A percentile compares a stretch with the other conserved stretches of the same genome.
These are phyloP conservation scores for Suillus decipiens DNA, from an alignment of 768 basidiomycete genomes.

Conservation along the genomic window DNA sequence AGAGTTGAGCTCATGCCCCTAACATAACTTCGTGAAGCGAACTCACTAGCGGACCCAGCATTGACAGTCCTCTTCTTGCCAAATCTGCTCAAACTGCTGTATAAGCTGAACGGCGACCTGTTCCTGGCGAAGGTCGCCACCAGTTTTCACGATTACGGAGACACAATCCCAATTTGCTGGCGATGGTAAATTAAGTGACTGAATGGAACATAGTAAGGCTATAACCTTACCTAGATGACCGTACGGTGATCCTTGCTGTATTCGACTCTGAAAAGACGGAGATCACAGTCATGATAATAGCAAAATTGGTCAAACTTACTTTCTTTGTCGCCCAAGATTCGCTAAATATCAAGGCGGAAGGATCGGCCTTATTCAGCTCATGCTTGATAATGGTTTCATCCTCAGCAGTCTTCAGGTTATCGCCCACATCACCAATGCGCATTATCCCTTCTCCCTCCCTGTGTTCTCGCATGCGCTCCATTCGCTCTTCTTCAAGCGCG, in stretches of 20 bases:
- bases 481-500: slow-evolving; percentile 92
- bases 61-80: slow-evolving; percentile 88
- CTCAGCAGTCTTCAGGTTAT: slow-evolving; percentile 68
- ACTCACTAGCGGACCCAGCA: slow-evolving; percentile 93
- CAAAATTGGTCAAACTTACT: slow-evolving; percentile 40
- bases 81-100: slow-evolving; percentile 89
- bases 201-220: slow-evolving; percentile 3
- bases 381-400: slow-evolving; percentile 93
- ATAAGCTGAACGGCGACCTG: slow-evolving; percentile 96
- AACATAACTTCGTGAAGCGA: neutral
- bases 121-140: slow-evolving; percentile 94
- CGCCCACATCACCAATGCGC: slow-evolving; percentile 51
- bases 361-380: slow-evolving; percentile 93
- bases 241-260: slow-evolving; percentile 92
- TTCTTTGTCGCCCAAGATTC: slow-evolving; percentile 96
- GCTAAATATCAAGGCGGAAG: slow-evolving; percentile 92
- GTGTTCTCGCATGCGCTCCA: slow-evolving; percentile 85
- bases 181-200: neutral
- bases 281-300: slow-evolving; percentile 10
- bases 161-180: slow-evolving; percentile 84
- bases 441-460: slow-evolving; percentile 69
- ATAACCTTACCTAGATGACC: slow-evolving; percentile 78
- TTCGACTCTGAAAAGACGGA: slow-evolving; percentile 60
- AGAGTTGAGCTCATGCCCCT: slow-evolving; percentile 4
- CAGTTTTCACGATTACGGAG: slow-evolving; percentile 98